Evolutionary conservation across 2,329 filamentous ascomycete species (phyloP), one percentile per base, ranked within the genome.

Genomic region (Tolypocladium paradoxum): DNA sequence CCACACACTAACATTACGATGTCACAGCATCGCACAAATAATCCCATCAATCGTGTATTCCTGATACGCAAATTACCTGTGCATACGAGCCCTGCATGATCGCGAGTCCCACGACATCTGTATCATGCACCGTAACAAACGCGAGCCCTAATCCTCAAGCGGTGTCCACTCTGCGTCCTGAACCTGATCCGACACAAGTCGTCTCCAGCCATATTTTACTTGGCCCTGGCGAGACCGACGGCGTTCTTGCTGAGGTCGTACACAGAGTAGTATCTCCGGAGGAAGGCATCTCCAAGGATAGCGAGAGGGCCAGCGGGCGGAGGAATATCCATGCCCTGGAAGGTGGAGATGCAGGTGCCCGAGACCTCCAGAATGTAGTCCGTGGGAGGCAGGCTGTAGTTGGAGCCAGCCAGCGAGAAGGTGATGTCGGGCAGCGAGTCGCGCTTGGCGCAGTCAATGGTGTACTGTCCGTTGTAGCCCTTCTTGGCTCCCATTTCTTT

Each of bases 401-500:
- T 88, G 76, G 95, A 83, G 59, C 93, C 93, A 61, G 82, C 84
- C 49, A 99, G 83, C 59, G 81, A 91, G 75, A 99, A 97, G 63
- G 86, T 90, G 62, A 99, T 81, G 65, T 97, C 91, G 60, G 93
- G 91, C 50, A 99, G 85, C 58, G 76, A 79, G 68, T 87, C 81
- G 63, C 90, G 88, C 78, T 88, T 90, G 60, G 77, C 76, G 73
- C 93, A 99, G 60, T 97, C 93, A 57, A 99, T 78, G 16, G 85
- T 88, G 81, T 96, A 99, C 77, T 99, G 93, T 64, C 93, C 93
- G 70, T 92, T 95, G 77, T 85, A 99, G 57, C 87, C 83, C 84
- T 97, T 99, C 84, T 95, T 96, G 61, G 93, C 93, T 59, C 93
- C 93, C 58, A 99, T 96, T 77, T 96, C 86, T 74, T 88, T 86